A percentile compares a stretch with the other conserved stretches of the same genome.
These are phyloP conservation scores for Leccinum truebloodii DNA, from an alignment of 768 basidiomycete genomes.

Conservation along the genomic window DNA sequence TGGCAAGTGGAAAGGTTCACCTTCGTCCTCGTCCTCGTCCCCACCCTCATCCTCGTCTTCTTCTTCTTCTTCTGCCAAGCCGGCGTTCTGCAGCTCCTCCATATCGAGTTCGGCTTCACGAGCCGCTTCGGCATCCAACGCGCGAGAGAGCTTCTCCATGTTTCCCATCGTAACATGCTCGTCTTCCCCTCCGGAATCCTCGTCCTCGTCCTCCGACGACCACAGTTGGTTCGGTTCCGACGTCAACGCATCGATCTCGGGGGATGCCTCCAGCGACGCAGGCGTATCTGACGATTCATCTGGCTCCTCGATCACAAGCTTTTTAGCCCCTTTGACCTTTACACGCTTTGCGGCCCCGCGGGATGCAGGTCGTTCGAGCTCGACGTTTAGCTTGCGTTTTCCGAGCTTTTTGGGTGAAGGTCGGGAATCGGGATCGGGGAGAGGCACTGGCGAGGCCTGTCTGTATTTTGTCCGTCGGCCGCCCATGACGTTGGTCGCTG, in stretches of 20 bases:
- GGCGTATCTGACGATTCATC: conserved; percentile 28
- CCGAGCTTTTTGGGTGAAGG: conserved; percentile 58
- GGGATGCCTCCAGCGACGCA: conserved; percentile 48
- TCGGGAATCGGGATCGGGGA: conserved; percentile 39
- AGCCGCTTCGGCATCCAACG: conserved; percentile 66
- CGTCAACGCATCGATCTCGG: conserved; percentile 26
- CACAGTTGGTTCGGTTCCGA: conserved; percentile 23
- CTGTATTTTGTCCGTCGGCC: conserved; percentile 86
- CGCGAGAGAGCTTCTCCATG: conserved; percentile 79
- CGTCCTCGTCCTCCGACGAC: conserved; percentile 43
- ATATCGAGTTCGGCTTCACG: conserved; percentile 70
- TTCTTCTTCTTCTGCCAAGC: conserved; percentile 47
- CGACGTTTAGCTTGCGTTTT: conserved; percentile 67
- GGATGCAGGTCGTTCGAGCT: conserved; percentile 27
- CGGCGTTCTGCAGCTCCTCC: conserved; percentile 63
- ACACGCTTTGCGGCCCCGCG: conserved; percentile 38
- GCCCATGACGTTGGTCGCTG: conserved; percentile 55
- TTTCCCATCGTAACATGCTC: conserved; percentile 72
- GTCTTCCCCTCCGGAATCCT: conserved; percentile 48
- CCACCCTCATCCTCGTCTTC: conserved; percentile 45
- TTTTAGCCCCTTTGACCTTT: conserved; percentile 30
- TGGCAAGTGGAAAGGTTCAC: conserved; percentile 60
- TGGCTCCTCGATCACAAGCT: conserved; percentile 13
- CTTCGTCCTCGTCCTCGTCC: conserved; percentile 33
- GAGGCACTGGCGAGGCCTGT: conserved; percentile 67